These are phyloP conservation scores for Trypanosoma grayi DNA, from an alignment of 208 protist species.

Conservation along the genomic window DNA sequence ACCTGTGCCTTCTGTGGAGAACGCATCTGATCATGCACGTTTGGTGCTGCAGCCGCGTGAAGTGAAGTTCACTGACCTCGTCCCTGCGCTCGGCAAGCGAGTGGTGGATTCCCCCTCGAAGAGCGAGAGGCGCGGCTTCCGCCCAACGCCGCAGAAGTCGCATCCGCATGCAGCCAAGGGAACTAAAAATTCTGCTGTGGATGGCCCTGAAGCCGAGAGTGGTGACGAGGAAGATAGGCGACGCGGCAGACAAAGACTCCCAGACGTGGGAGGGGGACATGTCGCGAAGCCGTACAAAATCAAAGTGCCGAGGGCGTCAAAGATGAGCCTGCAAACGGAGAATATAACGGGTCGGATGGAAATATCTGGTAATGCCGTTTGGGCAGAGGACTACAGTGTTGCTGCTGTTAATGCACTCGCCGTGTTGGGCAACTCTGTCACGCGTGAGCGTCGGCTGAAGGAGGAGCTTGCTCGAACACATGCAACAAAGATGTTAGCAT, in stretches of 20 bases:
- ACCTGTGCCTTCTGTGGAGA: background rate
- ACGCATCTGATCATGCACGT: conserved; percentile 6
- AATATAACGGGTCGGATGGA: conserved; percentile 30
- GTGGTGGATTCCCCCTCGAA: conserved; percentile 4
- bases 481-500: conserved; percentile 52
- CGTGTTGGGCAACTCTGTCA: conserved; percentile 57
- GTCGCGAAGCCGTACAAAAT: background rate
- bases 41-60: conserved; percentile 52
- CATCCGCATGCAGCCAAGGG: background rate
- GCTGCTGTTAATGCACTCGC: conserved; percentile 46
- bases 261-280: background rate
- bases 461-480: conserved; percentile 54
- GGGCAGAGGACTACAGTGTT: conserved; percentile 30
- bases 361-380: conserved; percentile 78
- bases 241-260: conserved; percentile 3
- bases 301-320: background rate
- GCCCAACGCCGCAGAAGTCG: conserved; percentile 17
- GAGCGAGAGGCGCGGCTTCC: conserved; percentile 22
- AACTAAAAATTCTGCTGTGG: background rate
- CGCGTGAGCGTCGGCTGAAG: conserved; percentile 52
- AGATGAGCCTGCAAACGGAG: background rate
- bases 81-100: background rate
- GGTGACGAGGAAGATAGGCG: conserved; percentile 24
- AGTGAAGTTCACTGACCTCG: conserved; percentile 44
- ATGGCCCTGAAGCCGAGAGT: conserved; percentile 20